A percentile compares a stretch with the other conserved stretches of the same genome.
These are phyloP conservation scores for Ogataea pignaliae DNA, from an alignment of 805 yeast genomes.

Conservation along the genomic window DNA sequence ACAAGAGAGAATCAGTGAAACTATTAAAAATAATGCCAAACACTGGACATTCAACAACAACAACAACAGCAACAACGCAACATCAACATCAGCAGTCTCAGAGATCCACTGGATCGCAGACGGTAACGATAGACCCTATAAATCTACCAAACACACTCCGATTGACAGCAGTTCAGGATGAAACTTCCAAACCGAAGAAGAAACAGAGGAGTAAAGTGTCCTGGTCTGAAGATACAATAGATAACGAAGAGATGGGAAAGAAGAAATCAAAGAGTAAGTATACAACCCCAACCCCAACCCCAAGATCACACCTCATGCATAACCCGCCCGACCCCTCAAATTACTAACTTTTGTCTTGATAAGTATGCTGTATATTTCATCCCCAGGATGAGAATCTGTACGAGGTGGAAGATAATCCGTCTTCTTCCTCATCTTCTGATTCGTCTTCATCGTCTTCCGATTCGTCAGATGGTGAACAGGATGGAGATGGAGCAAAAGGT, in stretches of 20 bases:
- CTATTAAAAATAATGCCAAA: too few species aligned
- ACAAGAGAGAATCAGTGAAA: too few species aligned
- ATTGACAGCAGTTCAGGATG: conserved; percentile 13
- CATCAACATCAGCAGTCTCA: neutral
- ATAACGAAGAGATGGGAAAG: conserved; percentile 83
- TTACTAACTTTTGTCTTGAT: conserved; percentile 11
- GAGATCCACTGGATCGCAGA: conserved; percentile 7
- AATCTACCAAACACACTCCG: conserved; percentile 16
- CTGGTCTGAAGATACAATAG: conserved; percentile 85
- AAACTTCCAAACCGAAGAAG: conserved; percentile 10
- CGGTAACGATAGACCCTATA: conserved; percentile 14
- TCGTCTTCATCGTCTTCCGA: conserved; percentile 20
- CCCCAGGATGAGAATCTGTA: conserved; percentile 57
- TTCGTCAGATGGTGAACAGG: conserved; percentile 17
- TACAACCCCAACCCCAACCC: too few species aligned
- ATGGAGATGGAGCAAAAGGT: conserved; percentile 4
- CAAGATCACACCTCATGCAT: too few species aligned
- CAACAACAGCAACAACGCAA: neutral
- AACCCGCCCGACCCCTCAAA: too few species aligned
- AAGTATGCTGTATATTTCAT: conserved; percentile 78
- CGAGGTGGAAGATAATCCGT: conserved; percentile 22
- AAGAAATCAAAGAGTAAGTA: conserved; percentile 73
- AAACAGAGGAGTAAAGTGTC: conserved; percentile 50
- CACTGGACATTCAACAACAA: too few species aligned
- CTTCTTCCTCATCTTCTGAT: conserved; percentile 14